These are phyloP conservation scores for Hyparrhenia diplandra DNA, from an alignment of 176 grass and related monocot species.

Conservation along the genomic window DNA sequence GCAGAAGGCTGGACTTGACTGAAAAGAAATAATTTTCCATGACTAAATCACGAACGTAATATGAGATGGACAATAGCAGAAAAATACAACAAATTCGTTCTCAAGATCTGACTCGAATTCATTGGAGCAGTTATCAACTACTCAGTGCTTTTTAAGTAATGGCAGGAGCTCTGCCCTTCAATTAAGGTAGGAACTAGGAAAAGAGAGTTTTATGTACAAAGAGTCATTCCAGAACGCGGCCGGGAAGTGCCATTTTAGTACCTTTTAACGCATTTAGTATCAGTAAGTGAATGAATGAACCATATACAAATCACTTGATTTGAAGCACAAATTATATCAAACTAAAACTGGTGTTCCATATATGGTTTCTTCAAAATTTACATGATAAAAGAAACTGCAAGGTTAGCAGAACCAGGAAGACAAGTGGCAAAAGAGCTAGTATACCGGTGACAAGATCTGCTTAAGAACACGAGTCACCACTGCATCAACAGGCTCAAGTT, in stretches of 20 bases:
- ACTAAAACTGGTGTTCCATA: not conserved
- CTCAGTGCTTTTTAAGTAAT: too few species aligned
- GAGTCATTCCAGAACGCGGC: too few species aligned
- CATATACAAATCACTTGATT: not conserved
- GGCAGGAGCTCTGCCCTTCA: too few species aligned
- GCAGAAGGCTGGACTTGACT: too few species aligned
- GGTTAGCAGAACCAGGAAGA: not conserved
- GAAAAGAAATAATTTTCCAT: not conserved
- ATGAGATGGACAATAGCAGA: not conserved
- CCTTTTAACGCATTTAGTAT: too few species aligned
- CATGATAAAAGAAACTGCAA: not conserved
- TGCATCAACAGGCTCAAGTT: constrained; percentile 57
- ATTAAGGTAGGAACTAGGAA: too few species aligned
- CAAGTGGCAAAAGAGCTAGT: not conserved
- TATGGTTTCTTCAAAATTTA: not conserved
- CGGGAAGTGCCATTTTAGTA: too few species aligned
- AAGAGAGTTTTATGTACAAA: too few species aligned
- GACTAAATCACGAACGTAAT: not conserved
- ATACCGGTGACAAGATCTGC: constrained; percentile 59
- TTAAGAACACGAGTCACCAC: constrained; percentile 54
- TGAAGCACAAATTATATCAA: not conserved
- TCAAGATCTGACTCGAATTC: not conserved
- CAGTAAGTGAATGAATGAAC: not conserved
- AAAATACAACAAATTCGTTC: not conserved
- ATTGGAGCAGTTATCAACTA: not conserved